Base-by-base conservation (phyloP, 2,329 filamentous ascomycete genomes). In the Diaporthe aspalathi region DNA sequence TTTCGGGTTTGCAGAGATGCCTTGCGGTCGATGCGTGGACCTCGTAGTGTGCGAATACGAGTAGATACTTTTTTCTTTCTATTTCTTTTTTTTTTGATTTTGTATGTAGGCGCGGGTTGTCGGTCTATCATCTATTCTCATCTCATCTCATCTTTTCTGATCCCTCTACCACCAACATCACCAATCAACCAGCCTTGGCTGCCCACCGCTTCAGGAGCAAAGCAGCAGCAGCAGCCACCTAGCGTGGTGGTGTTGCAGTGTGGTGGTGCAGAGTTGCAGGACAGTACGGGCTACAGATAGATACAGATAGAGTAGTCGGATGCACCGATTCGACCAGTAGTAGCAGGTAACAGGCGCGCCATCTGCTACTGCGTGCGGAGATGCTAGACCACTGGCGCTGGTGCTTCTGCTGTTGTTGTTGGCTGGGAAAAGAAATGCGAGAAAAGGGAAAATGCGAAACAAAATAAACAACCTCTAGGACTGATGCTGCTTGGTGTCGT, bases 401-500 rank as follows among this genome's bases (percentile, higher is more conserved):
- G 9, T 50, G 47, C 47, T 50, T n/a, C 40, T 62, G 38, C 22
- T 22, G 57, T n/a, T n/a, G 38, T 20, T 38, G 32, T 6, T 29
- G 50, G 22, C 22, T 20, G 56, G 38, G 49, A 65, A 65, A 50
- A 29, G 38, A 63, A 49, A 35, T 6, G n/a, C 32, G 35, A 7
- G 35, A 38, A 12, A 12, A 38, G 9, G 9, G 11, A 38, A 38
- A 38, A n/a, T 20, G 45, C n/a, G 43, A 65, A 65, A 65, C 56
- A 65, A 50, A 65, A 49, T 63, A 63, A 65, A 65, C 60, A 65
- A 65, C 60, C 45, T 65, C 43, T 65, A 9, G 20, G 60, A 65
- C 60, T 50, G 60, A 32, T 32, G 60, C 60, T 65, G 45, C 60
- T 45, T 27, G 60, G 45, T 38, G 60, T 17, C 45, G 60, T 65